A percentile compares a stretch with the other conserved stretches of the same genome.
These are phyloP conservation scores for Cyclotella atomus DNA, from an alignment of 108 stramenopile species.

Conservation along the genomic window DNA sequence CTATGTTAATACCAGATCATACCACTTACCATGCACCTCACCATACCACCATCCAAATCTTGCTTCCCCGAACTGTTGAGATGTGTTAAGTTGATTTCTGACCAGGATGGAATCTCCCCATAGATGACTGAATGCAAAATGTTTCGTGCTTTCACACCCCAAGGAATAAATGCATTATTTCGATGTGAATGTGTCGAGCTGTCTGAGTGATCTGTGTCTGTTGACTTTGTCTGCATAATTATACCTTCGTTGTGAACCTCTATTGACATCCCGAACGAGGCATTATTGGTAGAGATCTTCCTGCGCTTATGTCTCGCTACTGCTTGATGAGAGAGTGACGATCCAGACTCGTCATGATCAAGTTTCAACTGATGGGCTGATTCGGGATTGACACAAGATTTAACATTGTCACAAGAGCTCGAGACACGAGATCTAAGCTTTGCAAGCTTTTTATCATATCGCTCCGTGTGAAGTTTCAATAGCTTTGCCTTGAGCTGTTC, in stretches of 20 bases:
- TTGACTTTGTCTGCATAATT: conserved; percentile 47
- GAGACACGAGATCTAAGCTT: no score
- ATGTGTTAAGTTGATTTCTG: conserved; percentile 31
- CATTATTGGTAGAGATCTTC: conserved; percentile 59
- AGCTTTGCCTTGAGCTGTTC: conserved; percentile 56
- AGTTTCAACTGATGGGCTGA: neutral
- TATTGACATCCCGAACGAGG: conserved; percentile 60
- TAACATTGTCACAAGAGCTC: neutral
- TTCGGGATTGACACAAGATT: neutral
- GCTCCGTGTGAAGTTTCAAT: conserved; percentile 51
- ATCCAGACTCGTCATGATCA: neutral
- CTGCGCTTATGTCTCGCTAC: conserved; percentile 73
- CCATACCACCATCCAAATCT: conserved; percentile 56
- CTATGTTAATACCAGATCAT: neutral
- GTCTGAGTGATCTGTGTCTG: conserved; percentile 11
- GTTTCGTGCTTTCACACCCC: conserved; percentile 57
- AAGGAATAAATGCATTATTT: conserved; percentile 58
- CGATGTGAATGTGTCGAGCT: neutral
- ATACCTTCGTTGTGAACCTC: conserved; percentile 88
- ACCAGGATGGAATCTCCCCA: conserved; percentile 64
- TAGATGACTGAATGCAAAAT: conserved; percentile 63
- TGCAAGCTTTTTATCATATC: conserved; percentile 38
- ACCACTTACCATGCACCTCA: conserved; percentile 62
- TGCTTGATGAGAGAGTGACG: conserved; percentile 37
- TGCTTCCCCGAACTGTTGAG: conserved; percentile 43